A percentile compares a stretch with the other conserved stretches of the same genome.
Conservation (phyloP, 805 yeast genomes). For the Scheffersomyces ergatensis region DNA sequence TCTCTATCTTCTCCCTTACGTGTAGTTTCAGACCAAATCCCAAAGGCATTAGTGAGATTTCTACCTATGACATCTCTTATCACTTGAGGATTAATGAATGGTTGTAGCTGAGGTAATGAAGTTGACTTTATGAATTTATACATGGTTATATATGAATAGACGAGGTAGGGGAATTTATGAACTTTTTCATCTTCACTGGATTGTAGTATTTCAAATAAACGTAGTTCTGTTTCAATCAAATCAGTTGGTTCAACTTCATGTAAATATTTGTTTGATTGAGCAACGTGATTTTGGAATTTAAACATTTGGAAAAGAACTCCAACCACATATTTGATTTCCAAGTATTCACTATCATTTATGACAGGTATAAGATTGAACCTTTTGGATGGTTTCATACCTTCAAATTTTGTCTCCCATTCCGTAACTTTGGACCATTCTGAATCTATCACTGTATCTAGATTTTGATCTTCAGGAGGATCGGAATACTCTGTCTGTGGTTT, state of each 20-base stretch:
- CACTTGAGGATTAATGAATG: conserved; percentile 30
- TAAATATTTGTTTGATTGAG: neutral
- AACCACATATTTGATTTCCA: conserved; percentile 48
- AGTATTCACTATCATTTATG: conserved; percentile 53
- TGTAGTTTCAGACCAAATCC: conserved; percentile 53
- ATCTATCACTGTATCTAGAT: conserved; percentile 11
- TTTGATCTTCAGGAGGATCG: conserved; percentile 13
- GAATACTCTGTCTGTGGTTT: conserved; percentile 21
- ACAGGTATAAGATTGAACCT: conserved; percentile 35
- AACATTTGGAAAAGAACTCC: conserved; percentile 30
- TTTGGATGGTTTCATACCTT: conserved; percentile 34
- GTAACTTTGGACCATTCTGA: conserved; percentile 37
- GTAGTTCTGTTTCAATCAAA: conserved; percentile 14
- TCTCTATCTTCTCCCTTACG: conserved; percentile 45
- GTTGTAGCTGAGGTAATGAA: conserved; percentile 32
- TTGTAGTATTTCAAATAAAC: conserved; percentile 43
- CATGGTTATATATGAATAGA: conserved; percentile 45
- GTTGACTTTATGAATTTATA: conserved; percentile 46
- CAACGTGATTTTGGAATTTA: conserved; percentile 10
- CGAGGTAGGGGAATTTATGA: conserved; percentile 42
- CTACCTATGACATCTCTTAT: conserved; percentile 53
- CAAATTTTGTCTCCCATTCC: conserved; percentile 34
- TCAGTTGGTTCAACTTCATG: neutral
- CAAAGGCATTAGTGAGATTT: conserved; percentile 68
- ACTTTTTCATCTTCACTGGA: conserved; percentile 51